Percentiles rank a stretch among this genome's conserved stretches.
Conservation (phyloP, 495 filamentous ascomycete species). For the Hyaloscypha bicolor region DNA sequence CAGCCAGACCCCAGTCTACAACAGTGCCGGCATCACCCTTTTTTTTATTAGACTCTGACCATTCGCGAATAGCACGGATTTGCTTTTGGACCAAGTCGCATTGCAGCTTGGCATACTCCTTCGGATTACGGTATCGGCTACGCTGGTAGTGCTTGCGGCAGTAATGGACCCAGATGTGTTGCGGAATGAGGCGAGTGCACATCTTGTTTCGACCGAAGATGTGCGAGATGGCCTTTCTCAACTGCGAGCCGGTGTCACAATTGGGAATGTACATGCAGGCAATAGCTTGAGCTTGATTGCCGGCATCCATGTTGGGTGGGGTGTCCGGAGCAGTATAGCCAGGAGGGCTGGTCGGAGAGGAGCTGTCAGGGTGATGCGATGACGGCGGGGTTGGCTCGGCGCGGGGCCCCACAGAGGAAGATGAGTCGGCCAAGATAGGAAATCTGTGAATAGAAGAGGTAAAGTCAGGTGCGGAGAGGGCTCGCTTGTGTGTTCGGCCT, state of each 20-base stretch:
- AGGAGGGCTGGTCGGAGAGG: slow-evolving; percentile 20
- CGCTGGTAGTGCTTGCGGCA: slow-evolving; percentile 91
- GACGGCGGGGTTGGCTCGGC: slow-evolving; percentile 29
- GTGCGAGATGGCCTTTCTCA: slow-evolving; percentile 79
- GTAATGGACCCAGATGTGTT: slow-evolving; percentile 65
- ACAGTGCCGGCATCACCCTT: slow-evolving; percentile 44
- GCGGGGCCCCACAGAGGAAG: slow-evolving; percentile 21
- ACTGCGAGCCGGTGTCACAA: slow-evolving; percentile 53
- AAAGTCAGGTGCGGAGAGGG: slow-evolving; percentile 42
- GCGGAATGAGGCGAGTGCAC: slow-evolving; percentile 67
- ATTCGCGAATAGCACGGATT: slow-evolving; percentile 58
- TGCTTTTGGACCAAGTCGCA: slow-evolving; percentile 60
- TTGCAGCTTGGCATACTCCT: slow-evolving; percentile 61
- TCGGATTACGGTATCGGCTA: slow-evolving; percentile 61
- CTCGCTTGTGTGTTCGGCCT: slow-evolving; percentile 38
- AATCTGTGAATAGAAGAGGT: slow-evolving; percentile 18
- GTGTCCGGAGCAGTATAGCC: slow-evolving; percentile 19
- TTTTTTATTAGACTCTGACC: slow-evolving; percentile 49
- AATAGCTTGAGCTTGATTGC: neutral
- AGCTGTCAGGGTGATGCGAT: slow-evolving; percentile 29
- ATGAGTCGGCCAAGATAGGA: slow-evolving; percentile 5
- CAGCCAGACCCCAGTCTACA: slow-evolving; percentile 48
- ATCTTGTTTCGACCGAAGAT: slow-evolving; percentile 89
- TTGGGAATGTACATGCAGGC: slow-evolving; percentile 40
- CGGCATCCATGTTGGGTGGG: slow-evolving; percentile 5